phyloP scores from a whole-genome alignment of 2,329 filamentous ascomycete genomes.

The Xylaria sp. region DNA sequence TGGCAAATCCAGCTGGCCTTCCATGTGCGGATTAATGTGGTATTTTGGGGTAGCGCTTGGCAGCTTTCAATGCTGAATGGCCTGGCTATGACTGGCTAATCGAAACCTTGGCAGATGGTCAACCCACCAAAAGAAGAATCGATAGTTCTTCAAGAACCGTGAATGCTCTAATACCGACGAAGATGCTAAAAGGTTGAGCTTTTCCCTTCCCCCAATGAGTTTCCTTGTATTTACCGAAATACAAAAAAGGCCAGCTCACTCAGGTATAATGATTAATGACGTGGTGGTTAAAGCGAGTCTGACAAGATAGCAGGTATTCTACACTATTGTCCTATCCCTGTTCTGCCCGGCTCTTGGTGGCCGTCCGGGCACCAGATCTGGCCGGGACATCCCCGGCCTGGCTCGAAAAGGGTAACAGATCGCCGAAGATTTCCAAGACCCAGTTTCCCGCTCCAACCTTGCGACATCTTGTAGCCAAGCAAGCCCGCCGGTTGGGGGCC shows the following conservation, averaged over 20 bases:
- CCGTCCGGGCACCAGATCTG: slow-evolving; percentile 4
- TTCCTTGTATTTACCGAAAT: too few relatives aligned
- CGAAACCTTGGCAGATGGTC: not conserved
- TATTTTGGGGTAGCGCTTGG: slow-evolving; percentile 22
- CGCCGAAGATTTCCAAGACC: not conserved
- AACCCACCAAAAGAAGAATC: too few relatives aligned
- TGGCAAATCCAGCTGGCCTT: not conserved
- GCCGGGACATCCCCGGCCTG: not conserved
- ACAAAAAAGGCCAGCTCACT: too few relatives aligned
- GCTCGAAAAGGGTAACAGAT: slow-evolving; percentile 20
- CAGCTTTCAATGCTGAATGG: not conserved
- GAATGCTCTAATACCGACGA: too few relatives aligned
- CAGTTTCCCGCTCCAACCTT: not conserved
- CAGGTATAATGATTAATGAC: too few relatives aligned
- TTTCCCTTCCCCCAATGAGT: too few relatives aligned
- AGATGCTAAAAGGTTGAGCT: too few relatives aligned
- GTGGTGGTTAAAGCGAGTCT: too few relatives aligned
- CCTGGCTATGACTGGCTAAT: not conserved
- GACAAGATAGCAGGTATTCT: too few relatives aligned
- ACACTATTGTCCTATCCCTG: too few relatives aligned
- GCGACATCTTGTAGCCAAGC: too few relatives aligned
- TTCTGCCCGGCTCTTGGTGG: slow-evolving; percentile 7
- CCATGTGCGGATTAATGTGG: not conserved
- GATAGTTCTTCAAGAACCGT: too few relatives aligned
- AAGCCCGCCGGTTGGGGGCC: not conserved